Evolutionary conservation across 83 land plant genomes (phyloP).

Genomic region (Isoetes engelmannii): DNA sequence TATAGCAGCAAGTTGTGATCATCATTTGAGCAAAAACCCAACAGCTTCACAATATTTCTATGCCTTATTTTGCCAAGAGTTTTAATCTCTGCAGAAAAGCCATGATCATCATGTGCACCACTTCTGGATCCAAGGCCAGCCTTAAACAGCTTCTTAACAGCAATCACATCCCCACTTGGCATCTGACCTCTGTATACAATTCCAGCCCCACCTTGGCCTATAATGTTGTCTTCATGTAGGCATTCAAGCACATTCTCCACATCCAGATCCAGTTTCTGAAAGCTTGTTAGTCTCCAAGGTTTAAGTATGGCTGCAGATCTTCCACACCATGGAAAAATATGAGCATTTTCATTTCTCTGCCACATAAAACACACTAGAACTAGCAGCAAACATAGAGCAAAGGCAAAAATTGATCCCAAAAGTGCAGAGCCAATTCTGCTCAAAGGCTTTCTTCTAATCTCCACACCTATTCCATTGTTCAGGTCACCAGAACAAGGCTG

Average conservation of each 20-base stretch:
- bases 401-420: too few relatives aligned
- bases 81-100: conserved; percentile 59
- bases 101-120: conserved; percentile 25
- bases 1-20: conserved; percentile 58
- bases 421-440: too few relatives aligned
- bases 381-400: too few relatives aligned
- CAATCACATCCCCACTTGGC: conserved; percentile 46
- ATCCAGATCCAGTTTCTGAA: conserved; percentile 48
- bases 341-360: too few relatives aligned
- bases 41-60: conserved; percentile 62
- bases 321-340: too few relatives aligned
- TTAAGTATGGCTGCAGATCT: conserved; percentile 13
- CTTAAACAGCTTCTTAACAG: conserved; percentile 78
- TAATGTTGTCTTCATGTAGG: conserved; percentile 68
- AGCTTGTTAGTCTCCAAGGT: conserved; percentile 54
- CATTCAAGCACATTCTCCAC: conserved; percentile 55
- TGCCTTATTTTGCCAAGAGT: conserved; percentile 75
- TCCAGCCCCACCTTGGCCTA: conserved; percentile 84
- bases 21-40: conserved; percentile 64
- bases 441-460: too few relatives aligned
- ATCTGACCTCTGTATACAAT: conserved; percentile 82
- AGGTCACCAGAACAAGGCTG: conserved; percentile 15
- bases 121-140: conserved; percentile 5
- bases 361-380: too few relatives aligned
- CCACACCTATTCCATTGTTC: too few relatives aligned